These are phyloP conservation scores for Inga leiocalycina DNA, from an alignment of 306 rosid species.

Conservation along the genomic window DNA sequence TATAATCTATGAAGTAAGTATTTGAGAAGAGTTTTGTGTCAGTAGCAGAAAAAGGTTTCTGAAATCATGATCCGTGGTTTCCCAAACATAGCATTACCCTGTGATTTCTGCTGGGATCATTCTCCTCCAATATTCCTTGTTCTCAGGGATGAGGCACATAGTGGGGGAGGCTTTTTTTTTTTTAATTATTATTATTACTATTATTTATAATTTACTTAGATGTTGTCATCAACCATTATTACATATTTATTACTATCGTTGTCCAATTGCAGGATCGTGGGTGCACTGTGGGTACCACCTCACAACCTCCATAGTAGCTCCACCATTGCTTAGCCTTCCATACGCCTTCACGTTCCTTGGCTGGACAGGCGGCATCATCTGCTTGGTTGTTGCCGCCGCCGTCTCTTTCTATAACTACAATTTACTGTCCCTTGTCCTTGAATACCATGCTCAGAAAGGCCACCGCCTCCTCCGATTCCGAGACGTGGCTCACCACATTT, in stretches of 20 bases:
- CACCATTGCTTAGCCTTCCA: slow-evolving; percentile 77
- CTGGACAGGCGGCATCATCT: slow-evolving; percentile 68
- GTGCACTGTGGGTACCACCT: slow-evolving; percentile 84
- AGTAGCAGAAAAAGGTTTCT: too few relatives aligned
- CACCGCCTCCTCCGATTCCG: slow-evolving; percentile 82
- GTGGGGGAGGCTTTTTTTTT: background rate
- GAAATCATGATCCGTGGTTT: too few relatives aligned
- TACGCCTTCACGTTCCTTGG: slow-evolving; percentile 77
- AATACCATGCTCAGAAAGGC: slow-evolving; percentile 72
- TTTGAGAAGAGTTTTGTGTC: too few relatives aligned
- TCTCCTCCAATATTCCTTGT: background rate
- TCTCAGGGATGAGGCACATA: background rate
- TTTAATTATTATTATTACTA: background rate
- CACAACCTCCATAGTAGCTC: slow-evolving; percentile 86
- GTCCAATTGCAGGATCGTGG: slow-evolving; percentile 65
- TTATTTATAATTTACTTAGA: background rate
- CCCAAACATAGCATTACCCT: too few relatives aligned
- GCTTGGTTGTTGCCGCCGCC: slow-evolving; percentile 59
- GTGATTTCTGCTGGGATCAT: background rate
- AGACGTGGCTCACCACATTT: slow-evolving; percentile 76
- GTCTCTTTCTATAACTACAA: slow-evolving; percentile 86
- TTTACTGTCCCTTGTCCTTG: slow-evolving; percentile 72
- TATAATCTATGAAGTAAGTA: too few relatives aligned
- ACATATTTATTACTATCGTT: background rate
- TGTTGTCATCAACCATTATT: background rate